Conservation (phyloP, 305 asterid genomes). For the Rubia balearica region DNA sequence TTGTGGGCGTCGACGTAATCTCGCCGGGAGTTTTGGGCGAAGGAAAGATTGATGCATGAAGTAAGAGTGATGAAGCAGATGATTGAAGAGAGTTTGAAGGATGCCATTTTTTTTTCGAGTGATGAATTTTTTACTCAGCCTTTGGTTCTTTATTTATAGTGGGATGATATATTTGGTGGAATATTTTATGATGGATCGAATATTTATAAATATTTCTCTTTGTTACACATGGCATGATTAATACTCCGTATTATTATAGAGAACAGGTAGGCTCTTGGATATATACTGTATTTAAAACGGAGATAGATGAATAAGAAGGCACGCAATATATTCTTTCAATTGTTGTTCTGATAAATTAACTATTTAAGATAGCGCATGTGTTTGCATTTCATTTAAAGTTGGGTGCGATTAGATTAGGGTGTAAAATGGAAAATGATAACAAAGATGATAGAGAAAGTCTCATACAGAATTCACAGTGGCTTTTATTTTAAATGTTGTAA, state of each 20-base stretch:
- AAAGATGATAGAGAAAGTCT: no score
- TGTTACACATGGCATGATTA: background rate
- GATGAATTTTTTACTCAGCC: no score
- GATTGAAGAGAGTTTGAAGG: background rate
- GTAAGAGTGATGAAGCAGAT: background rate
- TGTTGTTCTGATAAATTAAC: no score
- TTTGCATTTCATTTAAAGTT: background rate
- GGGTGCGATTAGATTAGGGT: no score
- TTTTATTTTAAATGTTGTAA: no score
- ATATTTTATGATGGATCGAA: background rate
- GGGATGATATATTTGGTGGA: background rate
- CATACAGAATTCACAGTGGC: no score
- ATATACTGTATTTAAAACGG: background rate
- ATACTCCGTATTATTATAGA: no score
- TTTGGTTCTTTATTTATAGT: background rate
- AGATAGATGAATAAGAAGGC: background rate
- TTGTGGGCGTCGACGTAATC: background rate
- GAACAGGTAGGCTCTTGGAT: background rate
- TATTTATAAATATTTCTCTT: no score
- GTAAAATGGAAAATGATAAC: no score
- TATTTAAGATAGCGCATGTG: background rate
- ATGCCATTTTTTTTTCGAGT: background rate
- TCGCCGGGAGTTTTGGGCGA: background rate
- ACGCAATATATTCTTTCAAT: background rate
- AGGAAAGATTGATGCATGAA: background rate